phyloP scores from a whole-genome alignment of 805 yeast species.

The Teunomyces lycoperdinae region DNA sequence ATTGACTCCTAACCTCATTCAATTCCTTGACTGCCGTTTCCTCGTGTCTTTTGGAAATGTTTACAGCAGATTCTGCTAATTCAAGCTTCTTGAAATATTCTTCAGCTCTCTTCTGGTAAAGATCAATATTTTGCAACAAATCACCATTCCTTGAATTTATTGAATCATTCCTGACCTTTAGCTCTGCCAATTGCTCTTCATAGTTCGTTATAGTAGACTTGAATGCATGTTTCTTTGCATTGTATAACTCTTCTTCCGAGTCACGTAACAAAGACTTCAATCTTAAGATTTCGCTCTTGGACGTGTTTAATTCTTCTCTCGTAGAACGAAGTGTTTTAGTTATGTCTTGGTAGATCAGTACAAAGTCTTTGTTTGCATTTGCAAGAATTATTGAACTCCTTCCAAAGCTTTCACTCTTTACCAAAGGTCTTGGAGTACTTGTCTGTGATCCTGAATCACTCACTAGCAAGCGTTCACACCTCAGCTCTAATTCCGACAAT shows the following conservation, averaged over 20 bases:
- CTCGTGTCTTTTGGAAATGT: constrained; percentile 62
- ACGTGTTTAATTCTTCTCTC: constrained; percentile 40
- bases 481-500: constrained; percentile 30
- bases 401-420: constrained; percentile 35
- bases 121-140: constrained; percentile 49
- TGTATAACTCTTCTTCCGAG: constrained; percentile 43
- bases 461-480: constrained; percentile 22
- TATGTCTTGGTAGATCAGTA: constrained; percentile 49
- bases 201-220: constrained; percentile 33
- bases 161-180: constrained; percentile 57
- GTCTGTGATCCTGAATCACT: constrained; percentile 6
- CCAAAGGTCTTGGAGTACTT: constrained; percentile 10
- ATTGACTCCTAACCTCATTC: constrained; percentile 39
- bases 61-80: constrained; percentile 71
- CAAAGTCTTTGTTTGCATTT: constrained; percentile 41
- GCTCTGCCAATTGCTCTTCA: constrained; percentile 42
- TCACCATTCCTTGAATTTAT: constrained; percentile 55
- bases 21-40: constrained; percentile 51
- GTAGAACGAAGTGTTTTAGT: constrained; percentile 43
- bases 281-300: constrained; percentile 41
- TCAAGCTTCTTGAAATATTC: constrained; percentile 72
- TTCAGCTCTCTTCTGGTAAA: constrained; percentile 71
- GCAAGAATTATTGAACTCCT: constrained; percentile 22
- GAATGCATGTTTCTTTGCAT: constrained; percentile 40
- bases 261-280: constrained; percentile 41